These are phyloP conservation scores for Colletotrichum tropicicola DNA, from an alignment of 2,329 filamentous ascomycete species.

Conservation along the genomic window DNA sequence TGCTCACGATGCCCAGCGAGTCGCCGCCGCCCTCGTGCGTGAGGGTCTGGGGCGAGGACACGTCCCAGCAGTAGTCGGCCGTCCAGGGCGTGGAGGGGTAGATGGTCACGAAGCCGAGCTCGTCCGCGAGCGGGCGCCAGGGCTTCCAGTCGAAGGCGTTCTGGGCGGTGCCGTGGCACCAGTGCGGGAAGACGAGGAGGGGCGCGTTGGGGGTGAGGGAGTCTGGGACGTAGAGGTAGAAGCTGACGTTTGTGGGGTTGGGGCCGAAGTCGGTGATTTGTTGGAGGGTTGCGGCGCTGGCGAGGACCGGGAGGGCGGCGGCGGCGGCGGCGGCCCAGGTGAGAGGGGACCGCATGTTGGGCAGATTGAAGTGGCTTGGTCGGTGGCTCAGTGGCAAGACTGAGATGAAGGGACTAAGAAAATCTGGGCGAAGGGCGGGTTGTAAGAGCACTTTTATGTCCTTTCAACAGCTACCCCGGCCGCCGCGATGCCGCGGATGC, in stretches of 20 bases:
- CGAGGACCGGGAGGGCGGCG: constrained; percentile 9
- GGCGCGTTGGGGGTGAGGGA: constrained; percentile 52
- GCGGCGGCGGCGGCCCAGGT: not conserved
- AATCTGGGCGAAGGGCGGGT: not conserved
- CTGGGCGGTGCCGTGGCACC: constrained; percentile 63
- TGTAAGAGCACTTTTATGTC: not conserved
- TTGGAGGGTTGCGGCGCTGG: constrained; percentile 21
- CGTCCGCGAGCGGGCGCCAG: constrained; percentile 61
- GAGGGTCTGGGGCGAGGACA: constrained; percentile 58
- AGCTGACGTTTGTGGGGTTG: constrained; percentile 59
- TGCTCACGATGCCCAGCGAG: constrained; percentile 60
- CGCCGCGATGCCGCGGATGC: not conserved
- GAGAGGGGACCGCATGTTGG: not conserved
- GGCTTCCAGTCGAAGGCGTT: constrained; percentile 58
- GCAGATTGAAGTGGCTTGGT: not conserved
- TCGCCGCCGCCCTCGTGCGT: constrained; percentile 60
- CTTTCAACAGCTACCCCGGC: not conserved
- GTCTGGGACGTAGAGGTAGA: constrained; percentile 62
- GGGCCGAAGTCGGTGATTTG: constrained; percentile 43
- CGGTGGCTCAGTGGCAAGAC: not conserved
- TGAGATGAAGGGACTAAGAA: not conserved
- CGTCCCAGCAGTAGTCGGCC: constrained; percentile 66
- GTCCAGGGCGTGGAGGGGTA: constrained; percentile 48
- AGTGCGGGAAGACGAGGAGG: constrained; percentile 65
- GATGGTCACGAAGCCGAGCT: constrained; percentile 61